Percentiles rank a stretch among this genome's conserved stretches.
These are phyloP conservation scores for Microcos paniculata DNA, from an alignment of 345 rosid species.

Conservation along the genomic window DNA sequence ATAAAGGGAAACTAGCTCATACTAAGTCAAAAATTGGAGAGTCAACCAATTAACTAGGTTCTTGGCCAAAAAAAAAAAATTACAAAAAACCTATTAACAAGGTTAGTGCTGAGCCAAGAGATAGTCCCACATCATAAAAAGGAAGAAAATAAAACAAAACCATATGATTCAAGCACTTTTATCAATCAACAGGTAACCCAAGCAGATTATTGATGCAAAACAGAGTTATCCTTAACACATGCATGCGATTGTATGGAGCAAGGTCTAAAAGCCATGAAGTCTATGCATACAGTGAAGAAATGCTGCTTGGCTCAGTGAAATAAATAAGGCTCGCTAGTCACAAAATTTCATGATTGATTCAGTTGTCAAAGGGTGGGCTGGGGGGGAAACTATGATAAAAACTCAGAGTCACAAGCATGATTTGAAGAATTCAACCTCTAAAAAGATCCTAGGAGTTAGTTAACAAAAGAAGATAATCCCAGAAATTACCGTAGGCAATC, in stretches of 20 bases:
- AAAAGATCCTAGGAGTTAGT: not conserved
- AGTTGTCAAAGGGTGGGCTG: not conserved
- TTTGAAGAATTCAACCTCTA: not conserved
- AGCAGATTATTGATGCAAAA: not conserved
- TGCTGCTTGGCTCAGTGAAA: not conserved
- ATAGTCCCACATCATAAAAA: not conserved
- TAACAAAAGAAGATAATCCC: not conserved
- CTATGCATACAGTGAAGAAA: not conserved
- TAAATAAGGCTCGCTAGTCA: not conserved
- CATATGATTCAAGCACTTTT: not conserved
- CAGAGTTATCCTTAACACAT: not conserved
- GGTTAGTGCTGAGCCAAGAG: not conserved
- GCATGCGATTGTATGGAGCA: not conserved
- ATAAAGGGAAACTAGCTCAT: not conserved
- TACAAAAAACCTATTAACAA: too few species aligned
- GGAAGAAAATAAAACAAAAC: not conserved
- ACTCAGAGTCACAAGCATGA: not conserved
- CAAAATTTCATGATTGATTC: not conserved
- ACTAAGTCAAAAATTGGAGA: not conserved
- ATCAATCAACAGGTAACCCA: not conserved
- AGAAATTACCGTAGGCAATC: conserved; percentile 69
- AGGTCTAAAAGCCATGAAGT: not conserved
- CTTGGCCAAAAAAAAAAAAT: too few species aligned
- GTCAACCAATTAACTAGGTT: too few species aligned
- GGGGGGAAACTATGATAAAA: not conserved